These are phyloP conservation scores for Vigna reflexopilosa DNA, from an alignment of 306 rosid genomes.

Conservation along the genomic window DNA sequence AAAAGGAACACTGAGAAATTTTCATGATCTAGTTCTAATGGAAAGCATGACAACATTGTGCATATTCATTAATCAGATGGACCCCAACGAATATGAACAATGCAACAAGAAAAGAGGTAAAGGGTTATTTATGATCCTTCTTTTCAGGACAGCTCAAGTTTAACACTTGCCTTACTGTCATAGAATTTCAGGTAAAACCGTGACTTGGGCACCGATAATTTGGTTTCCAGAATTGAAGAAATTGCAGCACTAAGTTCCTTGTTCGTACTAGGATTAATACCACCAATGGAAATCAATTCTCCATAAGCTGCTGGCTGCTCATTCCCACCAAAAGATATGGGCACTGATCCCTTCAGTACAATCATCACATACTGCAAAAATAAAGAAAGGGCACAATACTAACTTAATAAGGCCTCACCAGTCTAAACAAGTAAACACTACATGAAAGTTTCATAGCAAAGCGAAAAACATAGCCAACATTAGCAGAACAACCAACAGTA, in stretches of 20 bases:
- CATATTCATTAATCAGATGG: slow-evolving; percentile 77
- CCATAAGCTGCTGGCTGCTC: slow-evolving; percentile 96
- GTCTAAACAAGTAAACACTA: background rate
- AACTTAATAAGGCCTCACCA: background rate
- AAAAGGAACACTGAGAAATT: slow-evolving; percentile 48
- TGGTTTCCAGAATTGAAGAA: slow-evolving; percentile 75
- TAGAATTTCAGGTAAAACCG: slow-evolving; percentile 86
- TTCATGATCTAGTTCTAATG: slow-evolving; percentile 74
- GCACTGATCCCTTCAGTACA: slow-evolving; percentile 93
- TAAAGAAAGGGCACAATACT: background rate
- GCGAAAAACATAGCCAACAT: background rate
- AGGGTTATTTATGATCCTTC: slow-evolving; percentile 35
- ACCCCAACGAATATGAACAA: slow-evolving; percentile 35
- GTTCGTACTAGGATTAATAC: slow-evolving; percentile 78
- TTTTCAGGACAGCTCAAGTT: slow-evolving; percentile 36
- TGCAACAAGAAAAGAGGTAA: slow-evolving; percentile 63
- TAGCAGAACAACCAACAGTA: background rate
- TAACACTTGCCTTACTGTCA: slow-evolving; percentile 83
- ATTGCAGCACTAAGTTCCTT: slow-evolving; percentile 91
- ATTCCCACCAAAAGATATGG: slow-evolving; percentile 87
- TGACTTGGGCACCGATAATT: slow-evolving; percentile 87
- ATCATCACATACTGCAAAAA: slow-evolving; percentile 88
- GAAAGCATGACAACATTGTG: slow-evolving; percentile 88
- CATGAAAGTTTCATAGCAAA: background rate
- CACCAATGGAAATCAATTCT: slow-evolving; percentile 96